Base-by-base conservation (phyloP, 495 filamentous ascomycete species). In the Neurospora hispaniola region DNA sequence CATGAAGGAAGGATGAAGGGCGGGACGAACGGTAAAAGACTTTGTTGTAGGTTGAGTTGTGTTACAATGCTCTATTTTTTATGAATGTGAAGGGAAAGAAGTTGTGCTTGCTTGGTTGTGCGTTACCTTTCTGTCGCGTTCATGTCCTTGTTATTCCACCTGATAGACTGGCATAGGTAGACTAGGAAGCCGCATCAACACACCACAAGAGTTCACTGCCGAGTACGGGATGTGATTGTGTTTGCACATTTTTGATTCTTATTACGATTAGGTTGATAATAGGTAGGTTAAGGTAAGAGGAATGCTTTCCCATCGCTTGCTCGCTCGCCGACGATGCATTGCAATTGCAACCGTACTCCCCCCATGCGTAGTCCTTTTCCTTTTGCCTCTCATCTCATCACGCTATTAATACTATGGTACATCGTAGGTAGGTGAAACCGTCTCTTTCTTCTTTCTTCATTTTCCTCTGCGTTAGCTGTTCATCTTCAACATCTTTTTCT, bases 21-120 rank as follows among this genome's bases (percentile, higher is more conserved):
- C 71, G 80, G 80, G 72, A 80, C 78, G 79, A 78, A 75, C 79
- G 79, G 74, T 78, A 72, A 78, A 73, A 81, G 79, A 75, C 78
- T 85, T 81, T 84, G 83, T 78, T 85, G 83, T 84, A 83, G 79
- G 80, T 76, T 84, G 81, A 74, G 80, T 80, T 82, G 78, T 71
- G 76, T 78, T 82, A 79, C 78, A 59, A 69, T 73, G 73, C 71
- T 74, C 71, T 18, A 23, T 31, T 31, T 9, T 3, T 66, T 71
- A 38, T 69, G 12, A 9, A 62, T 72, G 39, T 43, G 10, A 9
- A 35, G 42, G 23, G 23, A 16, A 35, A 35, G 8, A 23, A 35
- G 31, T 38, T 18, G 7, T 31, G 54, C 27, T 16, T 62, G 23
- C 10, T 59, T 59, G 20, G 10, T 14, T 27, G 27, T 5, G 12